Conservation (phyloP, 345 rosid species). For the Pistacia atlantica region DNA sequence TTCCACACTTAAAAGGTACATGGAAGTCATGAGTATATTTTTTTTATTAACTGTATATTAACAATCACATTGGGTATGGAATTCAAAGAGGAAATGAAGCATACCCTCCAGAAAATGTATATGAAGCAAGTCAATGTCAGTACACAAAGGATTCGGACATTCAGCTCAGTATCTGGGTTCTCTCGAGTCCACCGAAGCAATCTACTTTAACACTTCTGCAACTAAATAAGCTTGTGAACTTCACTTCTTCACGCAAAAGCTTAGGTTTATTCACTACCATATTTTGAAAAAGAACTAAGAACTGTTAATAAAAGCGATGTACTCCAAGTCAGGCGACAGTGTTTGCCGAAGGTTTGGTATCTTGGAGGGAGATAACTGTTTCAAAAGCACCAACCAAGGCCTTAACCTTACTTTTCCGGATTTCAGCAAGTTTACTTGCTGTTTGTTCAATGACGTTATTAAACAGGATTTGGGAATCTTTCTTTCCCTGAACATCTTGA, state of each 20-base stretch:
- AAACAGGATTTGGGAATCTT: slow-evolving; percentile 56
- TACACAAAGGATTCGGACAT: slow-evolving; percentile 8
- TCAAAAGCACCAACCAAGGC: slow-evolving; percentile 98
- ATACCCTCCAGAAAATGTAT: slow-evolving; percentile 13
- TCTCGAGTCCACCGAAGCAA: slow-evolving; percentile 23
- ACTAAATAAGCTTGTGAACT: slow-evolving; percentile 18
- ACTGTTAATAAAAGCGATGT: slow-evolving; percentile 12
- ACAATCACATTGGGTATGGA: slow-evolving; percentile 6
- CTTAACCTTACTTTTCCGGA: slow-evolving; percentile 89
- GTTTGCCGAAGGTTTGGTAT: slow-evolving; percentile 41
- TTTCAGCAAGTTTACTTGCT: slow-evolving; percentile 80
- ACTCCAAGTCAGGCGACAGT: slow-evolving; percentile 2
- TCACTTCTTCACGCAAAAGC: slow-evolving; percentile 19
- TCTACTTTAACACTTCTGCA: slow-evolving; percentile 6
- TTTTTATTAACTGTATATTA: slow-evolving; percentile 21
- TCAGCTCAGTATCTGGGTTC: slow-evolving; percentile 14
- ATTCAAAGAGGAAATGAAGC: slow-evolving; percentile 8
- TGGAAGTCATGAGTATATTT: slow-evolving; percentile 1
- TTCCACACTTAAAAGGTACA: background rate
- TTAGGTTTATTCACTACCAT: slow-evolving; percentile 28
- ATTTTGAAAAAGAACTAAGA: slow-evolving; percentile 4
- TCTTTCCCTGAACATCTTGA: slow-evolving; percentile 63
- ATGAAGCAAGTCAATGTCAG: slow-evolving; percentile 26
- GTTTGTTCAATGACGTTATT: slow-evolving; percentile 94
- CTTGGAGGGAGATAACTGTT: slow-evolving; percentile 88